A percentile compares a stretch with the other conserved stretches of the same genome.
Evolutionary conservation across 441 rosid species (phyloP).

Genomic region (Viola pubescens): DNA sequence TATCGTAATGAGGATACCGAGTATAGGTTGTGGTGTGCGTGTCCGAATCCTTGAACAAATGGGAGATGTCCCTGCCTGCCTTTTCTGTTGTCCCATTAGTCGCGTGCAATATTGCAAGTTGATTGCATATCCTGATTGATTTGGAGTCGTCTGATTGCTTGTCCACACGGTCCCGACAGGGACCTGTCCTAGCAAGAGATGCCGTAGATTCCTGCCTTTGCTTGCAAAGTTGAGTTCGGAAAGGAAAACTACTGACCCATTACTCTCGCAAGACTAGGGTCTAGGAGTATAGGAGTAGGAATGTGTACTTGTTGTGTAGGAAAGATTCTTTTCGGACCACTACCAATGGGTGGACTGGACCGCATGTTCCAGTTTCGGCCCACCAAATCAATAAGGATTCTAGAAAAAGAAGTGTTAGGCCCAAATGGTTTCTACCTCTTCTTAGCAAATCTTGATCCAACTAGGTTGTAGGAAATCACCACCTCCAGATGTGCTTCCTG

Average conservation of each 20-base stretch:
- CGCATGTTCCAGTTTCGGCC: slow-evolving; percentile 5
- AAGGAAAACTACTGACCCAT: too few relatives aligned
- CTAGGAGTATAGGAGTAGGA: too few relatives aligned
- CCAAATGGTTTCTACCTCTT: not conserved
- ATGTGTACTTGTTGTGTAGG: too few relatives aligned
- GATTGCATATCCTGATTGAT: not conserved
- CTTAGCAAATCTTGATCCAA: too few relatives aligned
- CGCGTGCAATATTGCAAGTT: slow-evolving; percentile 3
- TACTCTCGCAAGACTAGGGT: too few relatives aligned
- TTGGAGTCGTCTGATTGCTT: not conserved
- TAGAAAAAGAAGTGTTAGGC: not conserved
- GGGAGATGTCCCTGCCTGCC: too few relatives aligned
- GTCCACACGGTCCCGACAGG: not conserved
- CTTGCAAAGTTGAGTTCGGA: too few relatives aligned
- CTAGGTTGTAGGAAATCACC: too few relatives aligned
- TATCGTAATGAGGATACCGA: too few relatives aligned
- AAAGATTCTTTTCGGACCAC: not conserved
- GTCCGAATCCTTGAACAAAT: too few relatives aligned
- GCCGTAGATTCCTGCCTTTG: not conserved
- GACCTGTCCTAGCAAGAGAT: not conserved
- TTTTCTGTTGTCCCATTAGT: not conserved
- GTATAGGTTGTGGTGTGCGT: too few relatives aligned
- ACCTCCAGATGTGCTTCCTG: too few relatives aligned
- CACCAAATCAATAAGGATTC: not conserved
- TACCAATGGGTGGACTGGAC: slow-evolving; percentile 12